These are phyloP conservation scores for Choiromyces venosus DNA, from an alignment of 495 filamentous ascomycete species.

Conservation along the genomic window DNA sequence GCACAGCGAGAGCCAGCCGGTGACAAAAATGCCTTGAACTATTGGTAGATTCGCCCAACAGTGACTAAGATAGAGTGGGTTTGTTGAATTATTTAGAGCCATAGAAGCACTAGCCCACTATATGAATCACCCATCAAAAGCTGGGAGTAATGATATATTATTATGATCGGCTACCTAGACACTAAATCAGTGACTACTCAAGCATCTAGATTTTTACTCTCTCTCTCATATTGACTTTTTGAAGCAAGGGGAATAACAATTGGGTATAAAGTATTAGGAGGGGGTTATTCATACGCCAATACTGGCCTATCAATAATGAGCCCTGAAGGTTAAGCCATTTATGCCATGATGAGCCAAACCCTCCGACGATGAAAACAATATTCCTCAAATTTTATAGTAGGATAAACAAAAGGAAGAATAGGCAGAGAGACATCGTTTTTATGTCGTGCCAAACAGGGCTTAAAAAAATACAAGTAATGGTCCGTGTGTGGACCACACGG, in stretches of 20 bases:
- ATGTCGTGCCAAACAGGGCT: not conserved
- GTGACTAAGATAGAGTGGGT: not conserved
- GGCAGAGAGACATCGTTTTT: no score
- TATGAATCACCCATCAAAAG: not conserved
- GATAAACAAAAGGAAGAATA: not conserved
- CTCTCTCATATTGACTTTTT: no score
- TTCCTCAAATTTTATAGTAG: not conserved
- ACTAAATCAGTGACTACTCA: not conserved
- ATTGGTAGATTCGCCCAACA: not conserved
- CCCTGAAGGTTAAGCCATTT: not conserved
- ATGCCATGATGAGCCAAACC: no score
- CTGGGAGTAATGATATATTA: not conserved
- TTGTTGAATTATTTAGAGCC: not conserved
- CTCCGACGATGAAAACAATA: no score
- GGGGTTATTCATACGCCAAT: not conserved
- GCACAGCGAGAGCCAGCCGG: not conserved
- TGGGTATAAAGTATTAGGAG: not conserved
- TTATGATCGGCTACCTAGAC: no score
- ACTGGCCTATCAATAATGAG: not conserved
- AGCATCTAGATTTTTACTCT: no score
- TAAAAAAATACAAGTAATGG: no score
- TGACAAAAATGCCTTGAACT: not conserved
- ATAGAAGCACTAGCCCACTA: not conserved
- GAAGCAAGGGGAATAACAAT: not conserved
- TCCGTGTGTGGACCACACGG: no score